Evolutionary conservation across 306 rosid genomes (phyloP).

Genomic region (Potentilla sterilis): DNA sequence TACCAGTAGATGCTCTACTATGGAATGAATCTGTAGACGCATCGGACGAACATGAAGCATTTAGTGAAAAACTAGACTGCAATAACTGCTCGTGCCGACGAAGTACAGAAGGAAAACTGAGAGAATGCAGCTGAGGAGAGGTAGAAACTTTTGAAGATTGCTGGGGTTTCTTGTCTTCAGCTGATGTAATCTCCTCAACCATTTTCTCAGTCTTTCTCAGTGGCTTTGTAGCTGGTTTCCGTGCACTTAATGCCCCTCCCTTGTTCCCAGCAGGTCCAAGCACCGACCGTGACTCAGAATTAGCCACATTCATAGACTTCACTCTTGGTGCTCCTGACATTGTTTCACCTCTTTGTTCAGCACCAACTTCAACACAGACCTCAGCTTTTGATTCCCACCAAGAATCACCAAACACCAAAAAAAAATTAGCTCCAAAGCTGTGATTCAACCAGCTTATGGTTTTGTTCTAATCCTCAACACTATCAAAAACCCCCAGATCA

Average conservation of each 20-base stretch:
- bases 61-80: constrained; percentile 64
- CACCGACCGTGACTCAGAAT: constrained; percentile 66
- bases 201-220: constrained; percentile 55
- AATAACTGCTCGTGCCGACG: constrained; percentile 72
- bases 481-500: constrained; percentile 15
- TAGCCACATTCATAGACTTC: constrained; percentile 80
- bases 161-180: constrained; percentile 55
- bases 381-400: constrained; percentile 1
- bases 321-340: constrained; percentile 82
- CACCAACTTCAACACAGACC: constrained; percentile 10
- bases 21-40: constrained; percentile 86
- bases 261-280: constrained; percentile 78
- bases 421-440: background rate
- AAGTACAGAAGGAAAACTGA: constrained; percentile 51
- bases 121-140: constrained; percentile 49
- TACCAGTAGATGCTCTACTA: constrained; percentile 78
- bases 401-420: background rate
- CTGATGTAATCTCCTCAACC: constrained; percentile 37
- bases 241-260: constrained; percentile 48
- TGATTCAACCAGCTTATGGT: constrained; percentile 20
- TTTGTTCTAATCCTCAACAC: constrained; percentile 25
- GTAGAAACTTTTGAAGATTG: constrained; percentile 34
- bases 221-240: constrained; percentile 53
- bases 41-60: constrained; percentile 83
- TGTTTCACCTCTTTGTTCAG: constrained; percentile 17